Evolutionary conservation across 495 filamentous ascomycete genomes (phyloP), one percentile per base, ranked within the genome.

Genomic region (Penicillium arizonense): DNA sequence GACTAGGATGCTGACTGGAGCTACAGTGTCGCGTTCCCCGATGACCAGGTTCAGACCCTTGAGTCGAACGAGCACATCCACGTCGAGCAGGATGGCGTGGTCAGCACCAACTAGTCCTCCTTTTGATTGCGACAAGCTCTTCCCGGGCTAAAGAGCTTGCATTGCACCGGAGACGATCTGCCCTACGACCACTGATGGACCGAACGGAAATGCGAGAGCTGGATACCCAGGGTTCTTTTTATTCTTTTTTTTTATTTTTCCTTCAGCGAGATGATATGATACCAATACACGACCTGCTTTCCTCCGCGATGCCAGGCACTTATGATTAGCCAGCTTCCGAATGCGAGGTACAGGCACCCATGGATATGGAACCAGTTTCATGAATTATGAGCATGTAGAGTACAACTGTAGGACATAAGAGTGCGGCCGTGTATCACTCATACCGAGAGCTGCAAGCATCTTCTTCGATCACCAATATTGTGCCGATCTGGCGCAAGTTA

Each of bases 81-180:
- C 33, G 85, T 96, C 28, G 93, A 97, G 76, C 51, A 66, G 55
- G 90, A 96, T 67, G 67, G 70, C 6, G 82, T 83, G 55, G 82
- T 95, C 14, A 82, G 55, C 55, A 95, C 82, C 12, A 88, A 94
- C 77, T 91, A 60, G 56, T 50, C 6, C 2, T 42, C 36, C 7
- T 23, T 3, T 1, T 26, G 16, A 9, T 32, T 28, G 9, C 32
- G 33, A 14, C 12, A 11, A 35, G 24, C 44, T 14, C 7, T 7
- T 10, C 24, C 4, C 28, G 28, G 28, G 28, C 7, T 30, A 5
- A 18, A 30, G 37, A 23, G 28, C 11, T 39, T 50, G 32, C 38
- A 47, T 18, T 52, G 8, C 47, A 16, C 44, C 40, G 30, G 51
- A 13, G 3, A 33, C 18, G 24, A 38, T 38, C n/a, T 16, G 18